Conservation (phyloP, 768 basidiomycete genomes). For the Russula foetens region DNA sequence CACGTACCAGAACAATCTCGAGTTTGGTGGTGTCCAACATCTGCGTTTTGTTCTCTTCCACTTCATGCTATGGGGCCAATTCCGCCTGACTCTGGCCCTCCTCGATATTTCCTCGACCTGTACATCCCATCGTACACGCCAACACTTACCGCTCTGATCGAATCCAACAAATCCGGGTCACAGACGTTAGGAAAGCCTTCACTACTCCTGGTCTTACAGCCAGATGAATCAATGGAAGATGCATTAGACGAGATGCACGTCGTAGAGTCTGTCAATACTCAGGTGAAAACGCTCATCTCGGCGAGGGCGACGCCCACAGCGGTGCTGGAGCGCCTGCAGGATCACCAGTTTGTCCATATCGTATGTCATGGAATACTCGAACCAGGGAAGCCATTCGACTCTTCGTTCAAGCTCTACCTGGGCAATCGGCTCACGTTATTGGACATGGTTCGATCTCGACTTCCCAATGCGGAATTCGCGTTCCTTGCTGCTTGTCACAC, state of each 20-base stretch:
- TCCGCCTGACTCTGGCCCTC: not conserved
- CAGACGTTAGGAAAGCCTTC: not conserved
- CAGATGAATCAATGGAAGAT: not conserved
- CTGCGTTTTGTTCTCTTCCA: not conserved
- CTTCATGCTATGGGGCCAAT: slow-evolving; percentile 6
- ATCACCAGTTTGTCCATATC: not conserved
- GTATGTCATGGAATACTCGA: not conserved
- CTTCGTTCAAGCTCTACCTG: slow-evolving; percentile 5
- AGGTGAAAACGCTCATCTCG: not conserved
- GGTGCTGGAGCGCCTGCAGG: not conserved
- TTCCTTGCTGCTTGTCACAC: not conserved
- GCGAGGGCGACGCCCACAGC: not conserved
- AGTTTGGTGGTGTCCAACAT: too few relatives aligned
- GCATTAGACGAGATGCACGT: not conserved
- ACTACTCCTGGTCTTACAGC: not conserved
- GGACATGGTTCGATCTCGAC: not conserved
- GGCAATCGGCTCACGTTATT: not conserved
- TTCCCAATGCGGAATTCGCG: not conserved
- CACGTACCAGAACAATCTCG: too few relatives aligned
- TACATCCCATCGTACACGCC: too few relatives aligned
- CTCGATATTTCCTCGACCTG: not conserved
- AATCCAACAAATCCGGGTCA: not conserved
- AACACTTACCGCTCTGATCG: too few relatives aligned
- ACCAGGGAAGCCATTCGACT: not conserved
- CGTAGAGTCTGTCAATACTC: not conserved